Evolutionary conservation across 225 moss, liverwort and hornwort genomes (phyloP), one percentile per base, ranked within the genome.

Genomic region (Pseudoscleropodium purum): DNA sequence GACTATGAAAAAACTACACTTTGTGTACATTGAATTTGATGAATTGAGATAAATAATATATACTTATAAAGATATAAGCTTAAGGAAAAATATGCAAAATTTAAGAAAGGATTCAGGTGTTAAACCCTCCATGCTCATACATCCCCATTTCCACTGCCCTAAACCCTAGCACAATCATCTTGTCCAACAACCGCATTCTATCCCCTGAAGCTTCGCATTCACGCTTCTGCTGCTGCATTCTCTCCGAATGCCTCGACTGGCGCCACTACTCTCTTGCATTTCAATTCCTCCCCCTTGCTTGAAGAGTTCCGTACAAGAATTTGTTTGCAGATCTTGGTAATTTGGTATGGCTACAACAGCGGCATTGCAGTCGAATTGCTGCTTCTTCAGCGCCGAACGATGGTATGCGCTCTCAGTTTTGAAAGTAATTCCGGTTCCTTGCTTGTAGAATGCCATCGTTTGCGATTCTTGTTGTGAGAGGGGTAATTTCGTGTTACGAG

Each of bases 311-410:
- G 66, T 6, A 9, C n/a, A 18, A 29, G 78, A 80, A 51, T 59
- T 86, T 29, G 49, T 45, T 31, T 26, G 47, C 20, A 25, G 73
- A 57, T 59, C 63, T 52, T 72, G 20, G 51, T 51, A 51, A 60
- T 76, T 88, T 83, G 90, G 80, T 45, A 93, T 93, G 93, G 93
- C 92, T 83, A 59, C 87, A 76, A 82, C 85, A 87, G 87, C 92
- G 79, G 88, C 85, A 63, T 78, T 87, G 87, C 89, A 88, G 65
- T 88, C 88, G 60, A 93, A 90, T 86, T 79, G 91, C 86, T 91
- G 87, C 82, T 73, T 85, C 72, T 59, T 88, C 87, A 59, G 63
- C 79, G 85, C 88, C 76, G 87, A 89, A 52, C 88, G 86, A 86
- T 88, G 93, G 93, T 93, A 63, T 61, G 86, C 25, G 26, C 49